Evolutionary conservation across 2,329 filamentous ascomycete species (phyloP).

Genomic region (Torrubiella hemipterigena): DNA sequence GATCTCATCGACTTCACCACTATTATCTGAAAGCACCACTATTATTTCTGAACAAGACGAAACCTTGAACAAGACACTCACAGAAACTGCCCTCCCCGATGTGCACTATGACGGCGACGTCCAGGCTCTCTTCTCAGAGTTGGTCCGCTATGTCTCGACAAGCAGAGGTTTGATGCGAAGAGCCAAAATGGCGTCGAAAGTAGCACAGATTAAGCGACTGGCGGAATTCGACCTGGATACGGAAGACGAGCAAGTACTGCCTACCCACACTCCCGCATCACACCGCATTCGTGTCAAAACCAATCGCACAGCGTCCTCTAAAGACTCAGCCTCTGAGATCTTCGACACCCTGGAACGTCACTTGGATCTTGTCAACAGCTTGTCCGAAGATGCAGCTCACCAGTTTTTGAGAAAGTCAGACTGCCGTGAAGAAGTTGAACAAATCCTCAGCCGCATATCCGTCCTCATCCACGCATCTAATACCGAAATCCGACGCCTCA

Average conservation of each 20-base stretch:
- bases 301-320: no score
- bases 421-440: not conserved
- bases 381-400: not conserved
- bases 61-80: not conserved
- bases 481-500: no score
- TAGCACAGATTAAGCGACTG: constrained; percentile 51
- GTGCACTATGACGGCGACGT: constrained; percentile 90
- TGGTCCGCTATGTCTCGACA: constrained; percentile 71
- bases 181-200: constrained; percentile 71
- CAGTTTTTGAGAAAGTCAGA: not conserved
- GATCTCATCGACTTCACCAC: no score
- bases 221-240: constrained; percentile 41
- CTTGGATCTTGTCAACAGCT: not conserved
- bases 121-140: constrained; percentile 68
- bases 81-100: no score
- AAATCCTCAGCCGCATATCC: not conserved
- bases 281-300: no score
- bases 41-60: no score
- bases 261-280: no score
- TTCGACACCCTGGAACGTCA: not conserved
- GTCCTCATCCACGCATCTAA: no score
- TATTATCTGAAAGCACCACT: no score
- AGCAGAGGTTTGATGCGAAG: constrained; percentile 78
- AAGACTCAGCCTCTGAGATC: no score
- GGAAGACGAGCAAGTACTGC: not conserved